phyloP scores from a whole-genome alignment of 345 rosid species.

The Acer yangbiense region DNA sequence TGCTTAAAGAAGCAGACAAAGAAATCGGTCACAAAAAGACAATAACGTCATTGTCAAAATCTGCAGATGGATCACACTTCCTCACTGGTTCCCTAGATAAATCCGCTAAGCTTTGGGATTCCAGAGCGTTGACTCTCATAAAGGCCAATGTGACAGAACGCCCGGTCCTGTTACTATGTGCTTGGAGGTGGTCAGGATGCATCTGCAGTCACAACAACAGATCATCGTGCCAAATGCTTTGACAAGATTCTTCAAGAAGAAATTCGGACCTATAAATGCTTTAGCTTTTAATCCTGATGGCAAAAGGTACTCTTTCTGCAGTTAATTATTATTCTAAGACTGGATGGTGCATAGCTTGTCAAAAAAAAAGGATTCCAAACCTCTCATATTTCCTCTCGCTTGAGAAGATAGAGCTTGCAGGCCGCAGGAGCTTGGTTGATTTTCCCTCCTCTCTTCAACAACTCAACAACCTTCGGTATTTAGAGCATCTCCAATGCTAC shows the following conservation, averaged over 20 bases:
- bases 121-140: slow-evolving; percentile 76
- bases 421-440: too few relatives aligned
- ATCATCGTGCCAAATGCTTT: slow-evolving; percentile 91
- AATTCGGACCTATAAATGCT: slow-evolving; percentile 96
- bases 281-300: slow-evolving; percentile 97
- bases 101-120: slow-evolving; percentile 99
- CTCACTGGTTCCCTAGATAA: slow-evolving; percentile 90
- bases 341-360: neutral
- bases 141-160: slow-evolving; percentile 83
- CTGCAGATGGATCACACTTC: slow-evolving; percentile 85
- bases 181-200: slow-evolving; percentile 99
- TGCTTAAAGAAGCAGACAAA: slow-evolving; percentile 64
- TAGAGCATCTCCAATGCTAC: too few relatives aligned
- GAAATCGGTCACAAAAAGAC: slow-evolving; percentile 87
- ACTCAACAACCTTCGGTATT: too few relatives aligned
- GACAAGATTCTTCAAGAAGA: slow-evolving; percentile 93
- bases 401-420: too few relatives aligned
- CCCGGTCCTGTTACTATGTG: slow-evolving; percentile 94
- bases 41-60: slow-evolving; percentile 76
- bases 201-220: slow-evolving; percentile 93
- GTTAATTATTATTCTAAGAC: neutral
- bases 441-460: too few relatives aligned
- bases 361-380: too few relatives aligned
- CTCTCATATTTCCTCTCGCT: too few relatives aligned
- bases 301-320: slow-evolving; percentile 55